These are phyloP conservation scores for Cordyceps tenuipes DNA, from an alignment of 2,329 filamentous ascomycete genomes.

Conservation along the genomic window DNA sequence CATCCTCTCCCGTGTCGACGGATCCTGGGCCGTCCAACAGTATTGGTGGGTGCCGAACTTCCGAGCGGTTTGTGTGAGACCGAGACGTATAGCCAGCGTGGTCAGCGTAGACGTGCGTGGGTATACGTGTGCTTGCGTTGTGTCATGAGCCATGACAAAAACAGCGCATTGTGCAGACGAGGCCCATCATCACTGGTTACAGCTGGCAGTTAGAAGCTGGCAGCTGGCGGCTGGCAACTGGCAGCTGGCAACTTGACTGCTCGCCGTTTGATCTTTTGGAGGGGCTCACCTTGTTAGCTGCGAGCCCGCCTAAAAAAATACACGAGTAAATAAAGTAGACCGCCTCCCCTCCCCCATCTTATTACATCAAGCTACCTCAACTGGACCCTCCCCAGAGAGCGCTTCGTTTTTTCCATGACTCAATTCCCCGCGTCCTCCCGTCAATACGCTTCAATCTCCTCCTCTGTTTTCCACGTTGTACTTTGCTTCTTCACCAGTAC, in stretches of 20 bases:
- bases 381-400: constrained; percentile 5
- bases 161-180: neutral
- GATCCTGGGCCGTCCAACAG: constrained; percentile 1
- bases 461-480: neutral
- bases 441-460: neutral
- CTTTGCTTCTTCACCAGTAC: neutral
- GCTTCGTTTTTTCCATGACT: constrained; percentile 5
- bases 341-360: neutral
- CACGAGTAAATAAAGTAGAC: constrained; percentile 2
- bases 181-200: constrained; percentile 2
- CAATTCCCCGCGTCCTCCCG: neutral
- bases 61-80: neutral
- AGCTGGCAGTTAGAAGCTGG: neutral
- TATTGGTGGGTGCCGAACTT: constrained; percentile 1
- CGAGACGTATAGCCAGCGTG: neutral
- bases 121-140: neutral
- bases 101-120: neutral
- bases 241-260: neutral
- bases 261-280: neutral
- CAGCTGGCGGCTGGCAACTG: neutral
- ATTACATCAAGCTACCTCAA: neutral
- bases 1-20: neutral
- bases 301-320: neutral
- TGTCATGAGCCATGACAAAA: neutral
- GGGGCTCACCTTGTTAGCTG: constrained; percentile 1